Base-by-base conservation (phyloP, 2,329 filamentous ascomycete genomes). In the Fusarium newnesense region DNA sequence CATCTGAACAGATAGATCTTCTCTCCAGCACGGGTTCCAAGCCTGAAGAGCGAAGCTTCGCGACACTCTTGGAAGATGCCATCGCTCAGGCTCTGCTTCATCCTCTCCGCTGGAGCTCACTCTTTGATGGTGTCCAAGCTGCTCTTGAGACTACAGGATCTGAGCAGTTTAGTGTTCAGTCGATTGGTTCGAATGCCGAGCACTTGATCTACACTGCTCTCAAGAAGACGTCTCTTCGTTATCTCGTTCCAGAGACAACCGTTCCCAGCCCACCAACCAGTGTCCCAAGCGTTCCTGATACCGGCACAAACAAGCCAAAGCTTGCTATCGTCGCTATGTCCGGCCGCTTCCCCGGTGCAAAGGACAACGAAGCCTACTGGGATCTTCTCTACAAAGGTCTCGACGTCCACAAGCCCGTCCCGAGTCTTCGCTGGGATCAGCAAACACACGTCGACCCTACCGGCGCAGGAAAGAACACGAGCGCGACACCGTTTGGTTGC, bases 251-350 rank as follows among this genome's bases (percentile, higher is more conserved):
- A 2, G 44, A 43, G 9, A 56, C 53, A 0, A 24, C 21, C 0
- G 0, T 15, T 0, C 46, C 40, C 0, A 53, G 16, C 3, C 53
- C 37, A 0, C 37, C 52, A 5, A 1, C 7, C 6, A 12, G 26
- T 3, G 7, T 32, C 1, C 32, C 50, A 0, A 58, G 28, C 1
- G 28, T 42, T 1, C 26, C 52, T 0, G 47, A 72, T 0, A 18
- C 56, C 0, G 60, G 60, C 9, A 61, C 64, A 0, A 65, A 34
- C 9, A 72, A 74, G 32, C 67, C 73, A 3, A 75, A 75, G 43
- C 70, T 75, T 16, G 90, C 90, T 60, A 92, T 92, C 60, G 87
- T 92, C 50, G 90, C 90, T 53, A 90, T 91, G 85, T 87, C 91
- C 26, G 90, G 90, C 63, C 86, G 91, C 53, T 92, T 91, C 78